These are phyloP conservation scores for Syzygium oleosum DNA, from an alignment of 345 rosid species.

Conservation along the genomic window DNA sequence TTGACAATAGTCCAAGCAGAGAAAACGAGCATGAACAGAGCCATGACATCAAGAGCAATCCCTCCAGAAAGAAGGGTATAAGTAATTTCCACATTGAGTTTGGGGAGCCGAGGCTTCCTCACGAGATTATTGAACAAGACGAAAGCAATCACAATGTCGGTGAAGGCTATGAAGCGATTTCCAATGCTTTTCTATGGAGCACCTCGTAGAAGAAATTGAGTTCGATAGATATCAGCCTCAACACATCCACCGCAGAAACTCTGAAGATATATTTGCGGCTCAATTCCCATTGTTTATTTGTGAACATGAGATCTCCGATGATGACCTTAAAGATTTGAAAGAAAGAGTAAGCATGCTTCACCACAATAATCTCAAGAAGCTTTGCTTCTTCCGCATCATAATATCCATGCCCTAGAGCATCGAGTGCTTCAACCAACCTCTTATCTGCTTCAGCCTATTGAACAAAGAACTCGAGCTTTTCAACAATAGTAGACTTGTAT, in stretches of 20 bases:
- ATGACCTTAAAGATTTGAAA: rapidly evolving
- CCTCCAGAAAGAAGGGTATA: not conserved
- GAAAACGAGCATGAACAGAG: not conserved
- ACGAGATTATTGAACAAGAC: not conserved
- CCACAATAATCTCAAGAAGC: not conserved
- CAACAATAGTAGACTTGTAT: rapidly evolving
- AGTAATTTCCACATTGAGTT: not conserved
- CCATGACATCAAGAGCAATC: not conserved
- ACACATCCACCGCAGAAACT: rapidly evolving
- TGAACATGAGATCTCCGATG: not conserved
- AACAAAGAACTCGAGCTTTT: rapidly evolving
- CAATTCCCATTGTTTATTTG: rapidly evolving
- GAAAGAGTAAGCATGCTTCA: not conserved
- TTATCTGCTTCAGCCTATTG: rapidly evolving
- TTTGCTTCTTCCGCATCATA: not conserved
- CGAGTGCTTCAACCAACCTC: not conserved
- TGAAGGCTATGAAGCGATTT: not conserved
- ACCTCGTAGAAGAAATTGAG: not conserved
- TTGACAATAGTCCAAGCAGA: not conserved
- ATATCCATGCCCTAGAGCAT: not conserved
- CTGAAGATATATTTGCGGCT: too few species aligned
- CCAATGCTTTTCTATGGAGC: not conserved
- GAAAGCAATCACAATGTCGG: not conserved
- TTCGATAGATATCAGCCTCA: not conserved
- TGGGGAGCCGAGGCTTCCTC: not conserved